Evolutionary conservation across 257 asterid genomes (phyloP), one percentile per base, ranked within the genome.

Genomic region (Rhazya stricta): DNA sequence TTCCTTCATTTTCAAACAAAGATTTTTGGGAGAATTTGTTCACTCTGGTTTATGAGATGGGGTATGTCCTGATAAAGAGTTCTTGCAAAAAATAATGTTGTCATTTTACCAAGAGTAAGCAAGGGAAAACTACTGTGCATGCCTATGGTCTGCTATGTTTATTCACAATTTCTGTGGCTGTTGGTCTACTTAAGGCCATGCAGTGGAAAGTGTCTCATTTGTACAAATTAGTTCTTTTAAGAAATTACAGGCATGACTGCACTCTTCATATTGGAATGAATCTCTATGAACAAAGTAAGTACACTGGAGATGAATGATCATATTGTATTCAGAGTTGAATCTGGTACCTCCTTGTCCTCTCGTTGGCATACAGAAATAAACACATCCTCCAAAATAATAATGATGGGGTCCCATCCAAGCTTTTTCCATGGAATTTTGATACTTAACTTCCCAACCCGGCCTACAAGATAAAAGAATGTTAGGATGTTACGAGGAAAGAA

Each of bases 351-450:
- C 72, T 78, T 80, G 85, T 94, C 95, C 80, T 89, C 95, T 39
- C 98, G 86, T 63, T 86, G 94, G 78, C 91, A 83, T 70, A 91
- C 91, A 77, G 93, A 89, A 58, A 92, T 81, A 77, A 85, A 86
- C 60, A 92, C 88, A 73, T 92, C 97, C 86, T 94, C 98, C 83
- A 94, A 85, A 73, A 85, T 85, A 83, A 94, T 89, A 67, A 90
- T 89, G 42, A 94, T 82, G 11, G 98, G 98, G 62, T 92, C 98
- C 98, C 98, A 92, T 39, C 98, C 98, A 60, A 94, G 97, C 85
- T 94, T 94, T 88, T 94, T 94, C 98, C 98, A 94, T 56, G 98
- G 98, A 73, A 94, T 94, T 81, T 83, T 90, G 82, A 94, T 92
- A 84, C 98, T 94, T 61, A 94, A 82, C 85, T 91, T 94, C 62